Conservation (phyloP, 106 monocot genomes). For the Acorus calamus region DNA sequence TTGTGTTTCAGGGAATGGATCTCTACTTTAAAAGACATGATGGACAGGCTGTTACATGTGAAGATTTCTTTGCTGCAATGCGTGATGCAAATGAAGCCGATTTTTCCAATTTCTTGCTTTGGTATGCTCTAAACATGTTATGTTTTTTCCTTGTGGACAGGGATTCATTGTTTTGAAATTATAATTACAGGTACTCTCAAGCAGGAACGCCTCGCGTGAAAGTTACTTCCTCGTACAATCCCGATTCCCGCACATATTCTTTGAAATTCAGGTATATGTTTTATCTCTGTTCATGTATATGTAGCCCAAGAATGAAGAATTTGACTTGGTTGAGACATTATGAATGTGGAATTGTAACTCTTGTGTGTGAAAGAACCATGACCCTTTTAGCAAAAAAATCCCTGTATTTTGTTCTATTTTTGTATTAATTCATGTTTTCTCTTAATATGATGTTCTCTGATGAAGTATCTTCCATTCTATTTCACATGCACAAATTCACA, state of each 20-base stretch:
- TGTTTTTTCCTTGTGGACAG: neutral
- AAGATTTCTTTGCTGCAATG: conserved; percentile 98
- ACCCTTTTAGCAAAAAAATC: no score
- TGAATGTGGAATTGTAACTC: no score
- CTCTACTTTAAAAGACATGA: conserved; percentile 98
- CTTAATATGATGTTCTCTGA: no score
- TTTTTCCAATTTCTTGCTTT: conserved; percentile 70
- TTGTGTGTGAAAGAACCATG: no score
- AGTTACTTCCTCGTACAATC: conserved; percentile 72
- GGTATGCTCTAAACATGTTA: conserved; percentile 28
- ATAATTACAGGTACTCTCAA: conserved; percentile 80
- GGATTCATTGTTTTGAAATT: neutral
- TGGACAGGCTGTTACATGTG: conserved; percentile 98
- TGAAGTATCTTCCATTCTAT: no score
- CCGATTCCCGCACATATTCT: conserved; percentile 51
- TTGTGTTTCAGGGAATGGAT: conserved; percentile 77
- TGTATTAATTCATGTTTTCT: no score
- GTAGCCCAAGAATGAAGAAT: no score
- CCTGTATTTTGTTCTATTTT: no score
- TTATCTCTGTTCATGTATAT: neutral
- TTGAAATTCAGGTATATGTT: conserved; percentile 82
- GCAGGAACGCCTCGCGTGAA: conserved; percentile 77
- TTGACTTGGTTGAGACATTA: neutral
- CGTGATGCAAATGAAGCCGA: conserved; percentile 91
- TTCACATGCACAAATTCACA: no score